Conservation (phyloP, 1,139 yeast genomes). For the Yamadazyma mexicana region DNA sequence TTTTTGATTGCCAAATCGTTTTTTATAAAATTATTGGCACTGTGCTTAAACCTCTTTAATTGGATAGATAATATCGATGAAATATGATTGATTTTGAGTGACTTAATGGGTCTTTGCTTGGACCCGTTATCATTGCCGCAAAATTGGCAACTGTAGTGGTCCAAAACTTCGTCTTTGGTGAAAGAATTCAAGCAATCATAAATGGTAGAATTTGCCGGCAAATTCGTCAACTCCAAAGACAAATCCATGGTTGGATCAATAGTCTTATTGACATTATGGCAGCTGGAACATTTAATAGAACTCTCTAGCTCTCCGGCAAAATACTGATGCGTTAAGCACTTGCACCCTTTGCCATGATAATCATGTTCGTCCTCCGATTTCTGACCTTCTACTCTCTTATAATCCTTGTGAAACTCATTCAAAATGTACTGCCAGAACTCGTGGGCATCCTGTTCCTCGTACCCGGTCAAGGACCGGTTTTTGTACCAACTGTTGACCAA, state of each 20-base stretch:
- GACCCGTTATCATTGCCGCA: slow-evolving; percentile 56
- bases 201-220: slow-evolving; percentile 30
- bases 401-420: slow-evolving; percentile 72
- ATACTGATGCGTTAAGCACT: slow-evolving; percentile 86
- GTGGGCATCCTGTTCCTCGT: slow-evolving; percentile 97
- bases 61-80: slow-evolving; percentile 85
- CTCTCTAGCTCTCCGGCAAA: slow-evolving; percentile 96
- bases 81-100: slow-evolving; percentile 61
- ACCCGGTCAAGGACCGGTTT: slow-evolving; percentile 84
- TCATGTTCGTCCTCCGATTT: slow-evolving; percentile 3
- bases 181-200: slow-evolving; percentile 73
- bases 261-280: slow-evolving; percentile 64
- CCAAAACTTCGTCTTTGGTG: slow-evolving; percentile 75
- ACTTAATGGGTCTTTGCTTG: slow-evolving; percentile 57
- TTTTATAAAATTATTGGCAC: slow-evolving; percentile 60
- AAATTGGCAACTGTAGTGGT: slow-evolving; percentile 66
- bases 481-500: slow-evolving; percentile 82
- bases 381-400: slow-evolving; percentile 21
- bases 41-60: slow-evolving; percentile 84
- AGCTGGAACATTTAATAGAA: slow-evolving; percentile 70
- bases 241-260: slow-evolving; percentile 90
- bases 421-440: slow-evolving; percentile 92
- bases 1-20: slow-evolving; percentile 72
- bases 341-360: slow-evolving; percentile 40
- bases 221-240: slow-evolving; percentile 64